These are phyloP conservation scores for Thraustotheca clavata DNA, from an alignment of 352 stramenopile species.

Conservation along the genomic window DNA sequence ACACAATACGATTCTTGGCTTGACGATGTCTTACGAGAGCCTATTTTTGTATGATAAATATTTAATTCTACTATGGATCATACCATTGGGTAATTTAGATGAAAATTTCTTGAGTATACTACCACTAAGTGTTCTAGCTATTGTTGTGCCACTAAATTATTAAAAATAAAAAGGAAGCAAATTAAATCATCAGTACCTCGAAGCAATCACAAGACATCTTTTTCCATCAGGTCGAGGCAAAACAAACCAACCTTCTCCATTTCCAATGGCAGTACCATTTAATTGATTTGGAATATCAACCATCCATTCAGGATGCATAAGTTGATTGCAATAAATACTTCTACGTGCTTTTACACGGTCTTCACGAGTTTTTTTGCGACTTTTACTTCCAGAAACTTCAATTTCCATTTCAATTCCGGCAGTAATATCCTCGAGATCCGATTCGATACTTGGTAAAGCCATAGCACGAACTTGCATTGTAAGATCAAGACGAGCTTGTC, in stretches of 20 bases:
- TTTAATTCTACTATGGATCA: background rate
- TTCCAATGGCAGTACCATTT: constrained; percentile 58
- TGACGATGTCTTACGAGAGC: constrained; percentile 68
- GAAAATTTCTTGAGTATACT: constrained; percentile 80
- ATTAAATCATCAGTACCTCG: constrained; percentile 38
- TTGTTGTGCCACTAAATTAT: constrained; percentile 50
- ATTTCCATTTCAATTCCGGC: constrained; percentile 23
- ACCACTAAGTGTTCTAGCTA: constrained; percentile 70
- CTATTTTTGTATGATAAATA: constrained; percentile 12
- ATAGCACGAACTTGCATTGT: constrained; percentile 67
- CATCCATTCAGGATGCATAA: constrained; percentile 88
- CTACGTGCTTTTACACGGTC: constrained; percentile 53
- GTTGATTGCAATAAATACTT: constrained; percentile 55
- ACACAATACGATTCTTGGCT: constrained; percentile 77
- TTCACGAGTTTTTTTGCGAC: constrained; percentile 42
- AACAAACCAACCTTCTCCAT: constrained; percentile 85
- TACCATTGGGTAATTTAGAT: constrained; percentile 61
- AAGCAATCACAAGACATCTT: constrained; percentile 81
- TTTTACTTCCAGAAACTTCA: constrained; percentile 32
- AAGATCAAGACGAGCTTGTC: constrained; percentile 65
- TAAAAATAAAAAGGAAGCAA: background rate
- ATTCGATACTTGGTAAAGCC: constrained; percentile 23
- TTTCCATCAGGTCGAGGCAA: constrained; percentile 87
- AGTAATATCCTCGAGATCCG: constrained; percentile 28
- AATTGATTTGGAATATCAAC: constrained; percentile 75